phyloP scores from a whole-genome alignment of 495 filamentous ascomycete genomes.

The Melanomma pulvis-pyrius region DNA sequence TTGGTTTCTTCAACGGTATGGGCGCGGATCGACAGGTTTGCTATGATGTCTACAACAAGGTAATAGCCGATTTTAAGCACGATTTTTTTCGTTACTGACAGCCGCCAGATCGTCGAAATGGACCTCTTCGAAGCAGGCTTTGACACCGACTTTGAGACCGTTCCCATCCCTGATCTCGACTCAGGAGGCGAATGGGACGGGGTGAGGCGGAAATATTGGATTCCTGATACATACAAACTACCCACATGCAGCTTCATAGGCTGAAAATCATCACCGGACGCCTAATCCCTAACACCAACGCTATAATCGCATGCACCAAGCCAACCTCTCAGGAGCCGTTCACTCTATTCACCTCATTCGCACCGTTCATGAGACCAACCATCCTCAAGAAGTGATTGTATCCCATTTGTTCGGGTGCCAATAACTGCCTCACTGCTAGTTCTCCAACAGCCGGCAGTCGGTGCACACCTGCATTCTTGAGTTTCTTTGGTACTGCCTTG shows the following conservation, averaged over 20 bases:
- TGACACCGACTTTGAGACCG: constrained; percentile 81
- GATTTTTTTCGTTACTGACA: not conserved
- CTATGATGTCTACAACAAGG: constrained; percentile 54
- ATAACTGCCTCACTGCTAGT: constrained; percentile 41
- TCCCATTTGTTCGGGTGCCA: constrained; percentile 28
- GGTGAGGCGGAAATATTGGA: constrained; percentile 85
- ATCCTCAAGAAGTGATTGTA: constrained; percentile 30
- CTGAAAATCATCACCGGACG: constrained; percentile 18
- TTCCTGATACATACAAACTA: constrained; percentile 71
- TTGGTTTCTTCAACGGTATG: constrained; percentile 94
- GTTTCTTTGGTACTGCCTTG: constrained; percentile 41
- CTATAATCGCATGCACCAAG: not conserved
- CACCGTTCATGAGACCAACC: constrained; percentile 22
- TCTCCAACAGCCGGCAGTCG: constrained; percentile 40
- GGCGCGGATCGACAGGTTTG: constrained; percentile 71
- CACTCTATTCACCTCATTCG: constrained; percentile 18
- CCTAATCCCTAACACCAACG: constrained; percentile 18
- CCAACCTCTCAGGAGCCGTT: constrained; percentile 6
- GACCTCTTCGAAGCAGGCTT: constrained; percentile 90
- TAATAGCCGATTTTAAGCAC: not conserved
- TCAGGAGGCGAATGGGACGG: constrained; percentile 78
- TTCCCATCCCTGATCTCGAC: constrained; percentile 64
- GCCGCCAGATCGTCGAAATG: constrained; percentile 72
- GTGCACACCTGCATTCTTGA: constrained; percentile 41
- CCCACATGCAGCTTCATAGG: constrained; percentile 56